A percentile compares a stretch with the other conserved stretches of the same genome.
These are phyloP conservation scores for Pythium phragmiticola DNA, from an alignment of 352 stramenopile genomes.

Conservation along the genomic window DNA sequence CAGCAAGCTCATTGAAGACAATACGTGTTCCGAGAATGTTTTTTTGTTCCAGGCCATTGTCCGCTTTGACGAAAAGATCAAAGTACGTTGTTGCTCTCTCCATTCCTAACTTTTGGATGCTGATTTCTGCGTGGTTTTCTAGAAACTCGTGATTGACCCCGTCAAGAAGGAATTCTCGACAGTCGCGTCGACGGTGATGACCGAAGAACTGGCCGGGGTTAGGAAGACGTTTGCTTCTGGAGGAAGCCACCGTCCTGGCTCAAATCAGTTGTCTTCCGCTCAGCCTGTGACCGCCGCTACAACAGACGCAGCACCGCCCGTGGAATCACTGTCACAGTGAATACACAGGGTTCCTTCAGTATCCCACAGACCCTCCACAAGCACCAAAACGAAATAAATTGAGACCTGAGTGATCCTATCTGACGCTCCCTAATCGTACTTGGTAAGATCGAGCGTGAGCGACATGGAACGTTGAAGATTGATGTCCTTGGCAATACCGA, in stretches of 20 bases:
- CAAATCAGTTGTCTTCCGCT: not conserved
- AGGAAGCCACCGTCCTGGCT: not conserved
- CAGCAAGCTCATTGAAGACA: conserved; percentile 79
- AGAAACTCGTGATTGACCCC: conserved; percentile 86
- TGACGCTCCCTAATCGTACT: conserved; percentile 33
- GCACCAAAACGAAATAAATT: not conserved
- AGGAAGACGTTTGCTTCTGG: conserved; percentile 48
- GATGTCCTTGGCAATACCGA: conserved; percentile 91
- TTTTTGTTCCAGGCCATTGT: conserved; percentile 78
- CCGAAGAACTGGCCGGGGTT: conserved; percentile 57
- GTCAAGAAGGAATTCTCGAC: conserved; percentile 80
- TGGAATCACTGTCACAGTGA: not conserved
- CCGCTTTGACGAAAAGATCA: conserved; percentile 80
- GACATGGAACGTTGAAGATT: conserved; percentile 64
- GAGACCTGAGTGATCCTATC: conserved; percentile 1
- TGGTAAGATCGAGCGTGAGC: conserved; percentile 81
- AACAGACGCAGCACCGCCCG: not conserved
- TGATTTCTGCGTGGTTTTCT: not conserved
- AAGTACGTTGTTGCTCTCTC: conserved; percentile 34
- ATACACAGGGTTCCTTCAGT: not conserved
- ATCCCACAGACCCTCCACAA: not conserved
- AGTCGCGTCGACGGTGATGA: conserved; percentile 53
- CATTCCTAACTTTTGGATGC: not conserved
- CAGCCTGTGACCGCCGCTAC: not conserved
- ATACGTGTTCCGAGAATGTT: conserved; percentile 67